Evolutionary conservation across 75 land plant genomes (phyloP).

Genomic region (Larix kaempferi): DNA sequence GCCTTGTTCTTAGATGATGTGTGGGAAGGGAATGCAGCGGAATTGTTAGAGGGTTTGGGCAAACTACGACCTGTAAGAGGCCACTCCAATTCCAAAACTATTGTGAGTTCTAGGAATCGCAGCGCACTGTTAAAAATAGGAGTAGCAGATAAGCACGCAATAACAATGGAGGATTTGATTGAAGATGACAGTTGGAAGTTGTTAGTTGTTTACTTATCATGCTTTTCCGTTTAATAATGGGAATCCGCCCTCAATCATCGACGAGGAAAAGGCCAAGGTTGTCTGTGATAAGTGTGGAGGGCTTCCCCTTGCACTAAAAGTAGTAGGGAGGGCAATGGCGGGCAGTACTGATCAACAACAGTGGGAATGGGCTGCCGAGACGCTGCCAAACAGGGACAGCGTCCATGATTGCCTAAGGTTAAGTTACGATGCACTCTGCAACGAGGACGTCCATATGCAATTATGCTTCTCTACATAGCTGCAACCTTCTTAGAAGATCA

Average conservation of each 20-base stretch:
- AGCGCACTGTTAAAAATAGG: background rate
- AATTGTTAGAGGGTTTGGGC: constrained; percentile 2
- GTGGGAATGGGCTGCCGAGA: background rate
- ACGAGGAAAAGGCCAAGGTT: background rate
- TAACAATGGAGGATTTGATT: background rate
- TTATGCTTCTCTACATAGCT: constrained; percentile 1
- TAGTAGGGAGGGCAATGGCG: background rate
- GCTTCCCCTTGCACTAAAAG: constrained; percentile 2
- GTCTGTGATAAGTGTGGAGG: background rate
- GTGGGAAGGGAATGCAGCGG: background rate
- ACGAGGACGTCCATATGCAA: background rate
- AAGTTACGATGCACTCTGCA: background rate
- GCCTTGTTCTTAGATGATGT: constrained; percentile 1
- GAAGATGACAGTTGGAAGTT: constrained; percentile 3
- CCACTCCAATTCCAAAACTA: background rate
- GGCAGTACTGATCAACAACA: background rate
- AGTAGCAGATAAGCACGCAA: background rate
- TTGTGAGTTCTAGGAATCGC: background rate
- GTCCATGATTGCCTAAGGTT: background rate
- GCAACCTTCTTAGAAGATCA: background rate
- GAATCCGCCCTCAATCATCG: background rate
- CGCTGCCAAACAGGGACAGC: background rate
- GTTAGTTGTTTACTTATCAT: background rate
- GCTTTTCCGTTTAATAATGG: constrained; percentile 1
- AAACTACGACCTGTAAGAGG: background rate